Evolutionary conservation across 2,329 filamentous ascomycete genomes (phyloP), one percentile per base, ranked within the genome.

Genomic region (Ascosphaera apis): DNA sequence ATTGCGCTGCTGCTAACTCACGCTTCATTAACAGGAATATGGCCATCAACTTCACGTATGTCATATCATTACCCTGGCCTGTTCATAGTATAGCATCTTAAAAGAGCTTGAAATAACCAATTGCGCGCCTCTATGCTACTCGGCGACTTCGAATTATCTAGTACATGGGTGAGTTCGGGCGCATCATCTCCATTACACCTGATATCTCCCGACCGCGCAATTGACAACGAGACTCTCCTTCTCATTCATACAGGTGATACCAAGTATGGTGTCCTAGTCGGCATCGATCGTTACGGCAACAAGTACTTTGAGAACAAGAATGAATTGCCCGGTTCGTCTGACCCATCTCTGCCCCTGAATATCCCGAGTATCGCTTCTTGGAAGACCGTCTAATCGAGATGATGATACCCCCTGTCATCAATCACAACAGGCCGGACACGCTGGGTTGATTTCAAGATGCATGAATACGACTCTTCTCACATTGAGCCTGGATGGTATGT

Each of bases 251-350:
- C 53, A 88, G 84, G 86, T 64, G 88, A 98, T 62, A 98, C 88
- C 59, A 98, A 98, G 65, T 74, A 78, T 52, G 91, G 88, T 51
- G 73, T 70, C 31, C 66, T 91, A 46, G 71, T 98, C 45, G 88
- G 76, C 48, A 69, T 63, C 51, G 88, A 98, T 64, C 72, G 74
- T 57, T 91, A 75, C 54, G 91, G 88, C 57, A 98, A 98, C 72
- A 95, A 92, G 64, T 98, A 69, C 68, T 98, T 72, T 56, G 88
- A 98, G 68, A 93, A 98, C 65, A 59, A 65, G 41, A 83, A 95
- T 54, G 88, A 98, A 58, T 67, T 98, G 40, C 88, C 88, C 39
- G 65, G 81, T 91, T 65, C 28, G 42, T 41, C 32, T 39, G 19
- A 21, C 37, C 38, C 28, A 42, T 28, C 16, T 36, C 9, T 23